Conservation (phyloP, 306 rosid species). For the Dryas alaskensis region DNA sequence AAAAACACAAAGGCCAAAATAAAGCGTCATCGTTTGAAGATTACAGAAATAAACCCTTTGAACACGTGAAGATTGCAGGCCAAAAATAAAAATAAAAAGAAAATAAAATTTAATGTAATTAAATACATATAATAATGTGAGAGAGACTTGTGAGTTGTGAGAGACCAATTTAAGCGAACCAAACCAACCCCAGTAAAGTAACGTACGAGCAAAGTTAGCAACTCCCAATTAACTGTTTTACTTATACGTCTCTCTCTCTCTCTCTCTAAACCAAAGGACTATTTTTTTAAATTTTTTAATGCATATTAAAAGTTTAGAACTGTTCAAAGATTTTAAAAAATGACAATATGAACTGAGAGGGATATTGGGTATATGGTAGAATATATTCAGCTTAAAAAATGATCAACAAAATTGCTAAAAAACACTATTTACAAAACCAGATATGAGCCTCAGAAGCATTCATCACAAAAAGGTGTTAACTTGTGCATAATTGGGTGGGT, state of each 20-base stretch:
- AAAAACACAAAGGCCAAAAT: not conserved
- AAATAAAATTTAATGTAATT: not conserved
- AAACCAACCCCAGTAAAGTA: not conserved
- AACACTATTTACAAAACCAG: not conserved
- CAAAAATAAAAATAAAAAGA: not conserved
- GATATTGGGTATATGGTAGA: not conserved
- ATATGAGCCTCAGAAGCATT: not conserved
- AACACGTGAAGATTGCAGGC: not conserved
- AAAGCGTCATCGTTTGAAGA: not conserved
- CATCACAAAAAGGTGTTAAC: not conserved
- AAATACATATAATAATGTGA: constrained; percentile 6
- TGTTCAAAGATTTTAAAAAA: no score
- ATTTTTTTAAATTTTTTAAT: not conserved
- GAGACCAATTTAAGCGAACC: constrained; percentile 10
- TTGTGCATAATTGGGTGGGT: not conserved
- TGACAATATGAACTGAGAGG: no score
- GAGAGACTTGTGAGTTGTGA: not conserved
- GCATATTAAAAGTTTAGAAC: not conserved
- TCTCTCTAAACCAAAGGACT: not conserved
- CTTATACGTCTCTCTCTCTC: not conserved
- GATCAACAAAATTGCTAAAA: not conserved
- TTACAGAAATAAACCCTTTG: not conserved
- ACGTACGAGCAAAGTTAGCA: constrained; percentile 36
- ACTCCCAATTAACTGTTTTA: not conserved
- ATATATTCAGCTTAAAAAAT: not conserved